These are phyloP conservation scores for Drechslera avenae DNA, from an alignment of 2,329 filamentous ascomycete genomes.

Conservation along the genomic window DNA sequence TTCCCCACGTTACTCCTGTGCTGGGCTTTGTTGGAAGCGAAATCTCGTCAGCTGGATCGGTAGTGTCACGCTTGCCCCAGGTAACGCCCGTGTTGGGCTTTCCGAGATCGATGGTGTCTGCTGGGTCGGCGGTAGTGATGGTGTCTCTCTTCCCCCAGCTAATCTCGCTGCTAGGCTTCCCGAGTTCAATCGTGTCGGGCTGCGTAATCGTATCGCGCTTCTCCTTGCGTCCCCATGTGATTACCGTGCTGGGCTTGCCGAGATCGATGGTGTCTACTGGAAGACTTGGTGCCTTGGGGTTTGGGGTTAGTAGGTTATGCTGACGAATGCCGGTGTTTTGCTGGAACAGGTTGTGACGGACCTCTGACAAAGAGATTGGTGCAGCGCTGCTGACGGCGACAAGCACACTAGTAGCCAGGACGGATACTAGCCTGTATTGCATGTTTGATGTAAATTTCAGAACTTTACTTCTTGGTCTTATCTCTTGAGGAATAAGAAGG, in stretches of 20 bases:
- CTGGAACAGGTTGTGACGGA: constrained; percentile 4
- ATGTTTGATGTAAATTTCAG: constrained; percentile 9
- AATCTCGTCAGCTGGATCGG: no score
- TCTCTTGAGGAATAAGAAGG: not conserved
- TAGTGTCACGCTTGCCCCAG: no score
- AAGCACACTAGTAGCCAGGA: constrained; percentile 31
- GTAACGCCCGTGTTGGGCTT: no score
- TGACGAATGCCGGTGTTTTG: not conserved
- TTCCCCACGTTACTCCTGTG: constrained; percentile 11
- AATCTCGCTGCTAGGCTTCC: constrained; percentile 4
- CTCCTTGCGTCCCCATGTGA: constrained; percentile 29
- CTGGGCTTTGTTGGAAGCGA: constrained; percentile 14
- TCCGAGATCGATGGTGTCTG: constrained; percentile 19
- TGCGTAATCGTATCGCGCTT: constrained; percentile 5
- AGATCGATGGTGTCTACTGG: constrained; percentile 21
- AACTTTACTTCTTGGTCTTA: not conserved
- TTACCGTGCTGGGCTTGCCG: constrained; percentile 18
- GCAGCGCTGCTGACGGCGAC: constrained; percentile 27
- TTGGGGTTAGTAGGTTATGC: constrained; percentile 1
- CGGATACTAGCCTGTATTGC: constrained; percentile 37
- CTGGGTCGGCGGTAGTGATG: no score
- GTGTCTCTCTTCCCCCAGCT: constrained; percentile 27
- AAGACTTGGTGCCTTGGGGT: not conserved
- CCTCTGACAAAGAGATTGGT: constrained; percentile 31
- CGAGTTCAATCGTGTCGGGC: constrained; percentile 2